Evolutionary conservation across 371 early-diverging fungal species (phyloP), one percentile per base, ranked within the genome.

Genomic region (Rhizopus arrhizus): DNA sequence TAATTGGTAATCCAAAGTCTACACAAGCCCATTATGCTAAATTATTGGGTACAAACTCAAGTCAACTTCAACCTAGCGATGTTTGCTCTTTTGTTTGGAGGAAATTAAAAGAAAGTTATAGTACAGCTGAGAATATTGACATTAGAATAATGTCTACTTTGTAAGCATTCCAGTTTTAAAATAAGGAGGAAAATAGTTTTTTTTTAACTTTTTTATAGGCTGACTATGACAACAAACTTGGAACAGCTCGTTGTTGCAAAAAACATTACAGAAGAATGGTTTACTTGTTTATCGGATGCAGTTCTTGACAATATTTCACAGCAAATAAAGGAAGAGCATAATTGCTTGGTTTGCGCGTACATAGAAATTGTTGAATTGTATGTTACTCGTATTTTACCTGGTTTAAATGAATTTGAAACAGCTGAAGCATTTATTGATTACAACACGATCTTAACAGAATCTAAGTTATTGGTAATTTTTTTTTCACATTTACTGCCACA

Each of bases 351-450:
- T 9, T 7, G 4, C 3, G 53, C 62, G 9, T 77, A 74, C 46
- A 50, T 61, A 33, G 55, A 70, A 32, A 58, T 69, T 0, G 65
- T 76, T 3, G 68, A 74, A 8, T 34, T 73, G 1, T 80, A 80
- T 53, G 55, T 62, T 28, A 58, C 61, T 16, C 69, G 58, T 32
- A 69, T 71, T 10, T 35, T 80, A 15, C 67, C 72, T 35, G 61
- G 59, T 13, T 49, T 73, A 56, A 49, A 66, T 31, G 80, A 80
- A 41, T 80, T 60, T 61, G 75, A 74, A 34, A 70, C 80, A 8
- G 74, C 77, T 28, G 47, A 56, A 6, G 52, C 65, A 12, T 80
- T 80, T 55, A 16, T 76, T 12, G 62, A 80, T 34, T 80, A 74
- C 35, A 80, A 80, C 41, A 40, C 73, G 12, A 53, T 70, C 9